phyloP scores from a whole-genome alignment of 2,329 filamentous ascomycete genomes.

The Aspergillus novoparasiticus region DNA sequence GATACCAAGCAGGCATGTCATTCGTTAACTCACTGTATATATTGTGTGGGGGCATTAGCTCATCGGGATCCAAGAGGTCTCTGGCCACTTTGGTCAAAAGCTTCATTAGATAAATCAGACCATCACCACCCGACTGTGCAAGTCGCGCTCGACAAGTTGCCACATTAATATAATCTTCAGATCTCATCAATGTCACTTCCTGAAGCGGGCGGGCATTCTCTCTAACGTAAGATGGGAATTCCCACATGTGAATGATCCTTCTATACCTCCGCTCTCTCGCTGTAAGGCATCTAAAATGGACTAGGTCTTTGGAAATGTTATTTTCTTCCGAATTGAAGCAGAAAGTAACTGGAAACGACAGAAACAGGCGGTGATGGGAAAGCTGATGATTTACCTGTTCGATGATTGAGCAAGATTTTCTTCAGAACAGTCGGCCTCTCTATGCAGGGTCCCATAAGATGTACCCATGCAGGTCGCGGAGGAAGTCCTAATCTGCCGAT shows the following conservation, averaged over 20 bases:
- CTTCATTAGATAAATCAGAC: neutral
- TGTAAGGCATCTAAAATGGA: no score
- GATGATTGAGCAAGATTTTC: neutral
- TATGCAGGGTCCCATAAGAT: neutral
- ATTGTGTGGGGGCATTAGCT: no score
- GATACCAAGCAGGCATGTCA: neutral
- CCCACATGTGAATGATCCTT: neutral
- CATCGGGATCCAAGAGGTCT: neutral
- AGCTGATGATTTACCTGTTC: neutral
- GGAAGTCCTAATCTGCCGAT: neutral
- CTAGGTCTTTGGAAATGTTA: neutral
- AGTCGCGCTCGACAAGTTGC: neutral
- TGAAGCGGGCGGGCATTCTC: neutral
- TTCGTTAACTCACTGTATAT: neutral
- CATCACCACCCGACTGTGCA: neutral
- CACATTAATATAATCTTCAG: neutral
- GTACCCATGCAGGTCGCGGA: neutral
- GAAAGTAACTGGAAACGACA: neutral
- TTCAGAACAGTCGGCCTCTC: neutral
- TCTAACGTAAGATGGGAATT: neutral
- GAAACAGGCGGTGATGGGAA: neutral
- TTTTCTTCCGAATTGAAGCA: neutral
- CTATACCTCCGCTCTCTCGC: neutral
- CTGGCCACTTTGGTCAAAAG: neutral
- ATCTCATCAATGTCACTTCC: neutral